These are phyloP conservation scores for Aspergillus neoniger DNA, from an alignment of 2,329 filamentous ascomycete species.

Conservation along the genomic window DNA sequence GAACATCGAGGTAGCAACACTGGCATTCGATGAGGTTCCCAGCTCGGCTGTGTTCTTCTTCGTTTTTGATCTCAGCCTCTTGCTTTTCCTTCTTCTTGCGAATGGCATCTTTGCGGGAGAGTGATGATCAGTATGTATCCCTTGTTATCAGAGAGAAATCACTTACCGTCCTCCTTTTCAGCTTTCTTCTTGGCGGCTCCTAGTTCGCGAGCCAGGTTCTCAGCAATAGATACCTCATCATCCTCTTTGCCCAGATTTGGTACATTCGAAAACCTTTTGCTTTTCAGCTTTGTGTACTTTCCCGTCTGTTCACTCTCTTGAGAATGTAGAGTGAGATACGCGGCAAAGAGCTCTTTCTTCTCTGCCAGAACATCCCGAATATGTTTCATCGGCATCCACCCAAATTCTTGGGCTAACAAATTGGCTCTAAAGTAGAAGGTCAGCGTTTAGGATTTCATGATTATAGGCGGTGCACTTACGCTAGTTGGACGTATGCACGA, in stretches of 20 bases:
- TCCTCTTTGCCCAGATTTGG: not conserved
- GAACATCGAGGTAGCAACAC: constrained; percentile 70
- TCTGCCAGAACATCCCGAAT: constrained; percentile 38
- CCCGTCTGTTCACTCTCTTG: constrained; percentile 19
- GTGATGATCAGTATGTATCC: not conserved
- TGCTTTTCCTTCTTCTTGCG: constrained; percentile 26
- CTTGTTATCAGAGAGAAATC: not conserved
- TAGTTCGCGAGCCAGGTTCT: constrained; percentile 25
- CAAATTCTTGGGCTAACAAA: constrained; percentile 35
- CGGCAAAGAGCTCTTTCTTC: constrained; percentile 32
- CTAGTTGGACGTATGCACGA: constrained; percentile 22
- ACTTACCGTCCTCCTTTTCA: constrained; percentile 24
- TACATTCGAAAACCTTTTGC: constrained; percentile 9
- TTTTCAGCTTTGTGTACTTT: constrained; percentile 24
- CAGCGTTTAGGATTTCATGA: not conserved
- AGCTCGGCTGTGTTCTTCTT: constrained; percentile 41
- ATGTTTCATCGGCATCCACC: constrained; percentile 37
- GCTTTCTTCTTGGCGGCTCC: constrained; percentile 28
- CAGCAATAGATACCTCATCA: not conserved
- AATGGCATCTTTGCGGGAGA: constrained; percentile 10
- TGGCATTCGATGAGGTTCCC: constrained; percentile 67
- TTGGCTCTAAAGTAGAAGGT: constrained; percentile 2
- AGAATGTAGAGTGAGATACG: constrained; percentile 30
- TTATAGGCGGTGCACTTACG: constrained; percentile 20
- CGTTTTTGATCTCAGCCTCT: constrained; percentile 36